These are phyloP conservation scores for Vanilla planifolia DNA, from an alignment of 106 monocot species.

Conservation along the genomic window DNA sequence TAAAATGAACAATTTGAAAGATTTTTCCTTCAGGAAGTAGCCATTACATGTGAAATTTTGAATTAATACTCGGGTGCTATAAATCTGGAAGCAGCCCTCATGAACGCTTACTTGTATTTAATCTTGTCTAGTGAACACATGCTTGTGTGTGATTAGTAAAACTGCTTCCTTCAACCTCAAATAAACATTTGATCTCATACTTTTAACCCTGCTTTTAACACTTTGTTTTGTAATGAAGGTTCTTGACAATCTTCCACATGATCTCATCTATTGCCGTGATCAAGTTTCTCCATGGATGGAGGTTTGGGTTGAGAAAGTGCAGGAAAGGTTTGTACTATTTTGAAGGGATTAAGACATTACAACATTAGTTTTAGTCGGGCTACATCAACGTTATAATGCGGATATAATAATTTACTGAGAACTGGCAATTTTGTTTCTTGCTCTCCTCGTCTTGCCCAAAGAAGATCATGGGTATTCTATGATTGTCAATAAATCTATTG, in stretches of 20 bases:
- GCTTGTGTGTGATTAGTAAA: neutral
- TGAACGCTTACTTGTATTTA: neutral
- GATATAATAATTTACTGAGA: too few species aligned
- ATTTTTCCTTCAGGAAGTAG: too few species aligned
- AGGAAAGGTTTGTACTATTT: slow-evolving; percentile 52
- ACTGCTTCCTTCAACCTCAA: neutral
- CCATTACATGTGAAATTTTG: too few species aligned
- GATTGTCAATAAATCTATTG: too few species aligned
- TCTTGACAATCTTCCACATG: slow-evolving; percentile 99
- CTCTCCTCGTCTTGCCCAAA: too few species aligned
- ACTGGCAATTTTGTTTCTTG: too few species aligned
- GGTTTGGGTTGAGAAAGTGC: slow-evolving; percentile 75
- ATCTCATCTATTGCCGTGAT: slow-evolving; percentile 76
- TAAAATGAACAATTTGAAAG: too few species aligned
- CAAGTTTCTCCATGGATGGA: slow-evolving; percentile 89
- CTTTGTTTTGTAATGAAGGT: slow-evolving; percentile 42
- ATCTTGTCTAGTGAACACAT: neutral
- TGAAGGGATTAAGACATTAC: neutral
- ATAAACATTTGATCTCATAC: neutral
- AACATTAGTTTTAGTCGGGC: too few species aligned
- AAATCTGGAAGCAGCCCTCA: too few species aligned
- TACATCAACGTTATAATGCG: too few species aligned
- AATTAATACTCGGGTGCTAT: too few species aligned
- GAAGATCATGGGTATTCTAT: too few species aligned
- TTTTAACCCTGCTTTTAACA: neutral